Evolutionary conservation across 2,329 filamentous ascomycete species (phyloP), one percentile per base, ranked within the genome.

Genomic region (Aspergillus bombycis): DNA sequence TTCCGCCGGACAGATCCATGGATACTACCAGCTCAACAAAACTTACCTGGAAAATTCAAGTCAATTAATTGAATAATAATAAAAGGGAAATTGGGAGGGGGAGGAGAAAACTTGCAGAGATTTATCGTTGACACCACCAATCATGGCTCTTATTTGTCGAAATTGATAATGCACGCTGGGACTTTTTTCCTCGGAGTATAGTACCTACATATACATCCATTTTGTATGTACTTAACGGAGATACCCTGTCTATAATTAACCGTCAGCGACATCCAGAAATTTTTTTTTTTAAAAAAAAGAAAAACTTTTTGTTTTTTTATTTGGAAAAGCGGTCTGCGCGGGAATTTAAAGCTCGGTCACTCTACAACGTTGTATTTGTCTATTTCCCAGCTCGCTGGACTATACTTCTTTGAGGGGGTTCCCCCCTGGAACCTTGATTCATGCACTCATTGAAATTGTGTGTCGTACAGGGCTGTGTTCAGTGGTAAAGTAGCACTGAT

Each of bases 271-370:
- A 60, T 60, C 26, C 4, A 26, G 2, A 4, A 26, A 26, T 62
- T 14, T 4, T 9, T n/a, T 19, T 41, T 19, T n/a, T n/a, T n/a
- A n/a, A n/a, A n/a, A n/a, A n/a, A n/a, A n/a, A n/a, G n/a, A n/a
- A n/a, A n/a, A n/a, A n/a, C n/a, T 62, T 14, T 4, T 9, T n/a
- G 8, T 41, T 19, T n/a, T 41, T 19, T n/a, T 4, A 10, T 7
- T 48, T 19, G 21, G 67, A 68, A 58, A 66, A 67, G 67, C 67
- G 67, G 67, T 67, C 67, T 68, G 64, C 64, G 62, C 67, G 61
- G 63, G 58, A 61, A 34, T 16, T 62, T 46, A 28, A 58, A 58
- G 62, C 62, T 64, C 50, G 56, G 36, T 50, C 30, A 21, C 45
- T 43, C 28, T 36, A 38, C 34, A n/a, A 38, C 32, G 41, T 50